phyloP scores from a whole-genome alignment of 1,284 basidiomycete species.

The Pterula multifida region DNA sequence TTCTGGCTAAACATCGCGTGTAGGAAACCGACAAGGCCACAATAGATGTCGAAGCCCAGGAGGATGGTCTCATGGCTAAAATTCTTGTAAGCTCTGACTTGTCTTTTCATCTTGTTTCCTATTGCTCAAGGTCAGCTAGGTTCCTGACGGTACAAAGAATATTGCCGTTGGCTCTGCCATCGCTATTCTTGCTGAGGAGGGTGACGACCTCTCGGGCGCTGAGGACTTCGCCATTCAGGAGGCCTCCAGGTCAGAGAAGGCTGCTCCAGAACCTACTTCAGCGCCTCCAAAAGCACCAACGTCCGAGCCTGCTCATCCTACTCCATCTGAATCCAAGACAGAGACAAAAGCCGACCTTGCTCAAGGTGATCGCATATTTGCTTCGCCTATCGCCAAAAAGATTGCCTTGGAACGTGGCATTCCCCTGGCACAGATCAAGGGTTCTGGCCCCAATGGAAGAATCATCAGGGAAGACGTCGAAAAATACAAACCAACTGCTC shows the following conservation, averaged over 20 bases:
- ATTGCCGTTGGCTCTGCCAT: constrained; percentile 81
- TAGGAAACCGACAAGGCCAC: constrained; percentile 99
- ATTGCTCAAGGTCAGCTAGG: constrained; percentile 29
- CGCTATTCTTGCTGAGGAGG: constrained; percentile 86
- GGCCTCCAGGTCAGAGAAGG: constrained; percentile 13
- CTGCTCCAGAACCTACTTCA: constrained; percentile 21
- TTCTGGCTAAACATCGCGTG: constrained; percentile 8
- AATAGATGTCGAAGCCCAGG: constrained; percentile 97
- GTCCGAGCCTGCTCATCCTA: constrained; percentile 25
- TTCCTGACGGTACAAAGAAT: constrained; percentile 76
- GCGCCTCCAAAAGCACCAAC: constrained; percentile 28
- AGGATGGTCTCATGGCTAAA: constrained; percentile 92
- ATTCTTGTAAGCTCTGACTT: constrained; percentile 46
- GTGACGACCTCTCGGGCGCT: constrained; percentile 83
- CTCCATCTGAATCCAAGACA: constrained; percentile 19
- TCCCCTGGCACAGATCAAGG: constrained; percentile 85
- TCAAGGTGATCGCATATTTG: constrained; percentile 78
- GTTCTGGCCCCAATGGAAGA: constrained; percentile 87
- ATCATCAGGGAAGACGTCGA: constrained; percentile 94
- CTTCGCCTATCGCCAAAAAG: constrained; percentile 92
- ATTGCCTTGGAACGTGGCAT: constrained; percentile 93
- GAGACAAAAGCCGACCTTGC: constrained; percentile 43
- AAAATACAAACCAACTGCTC: constrained; percentile 58
- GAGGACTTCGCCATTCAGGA: constrained; percentile 67
- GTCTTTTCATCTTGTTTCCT: constrained; percentile 3